Evolutionary conservation across 2,329 filamentous ascomycete genomes (phyloP), one percentile per base, ranked within the genome.

Genomic region (Teratosphaeria epicoccoides): DNA sequence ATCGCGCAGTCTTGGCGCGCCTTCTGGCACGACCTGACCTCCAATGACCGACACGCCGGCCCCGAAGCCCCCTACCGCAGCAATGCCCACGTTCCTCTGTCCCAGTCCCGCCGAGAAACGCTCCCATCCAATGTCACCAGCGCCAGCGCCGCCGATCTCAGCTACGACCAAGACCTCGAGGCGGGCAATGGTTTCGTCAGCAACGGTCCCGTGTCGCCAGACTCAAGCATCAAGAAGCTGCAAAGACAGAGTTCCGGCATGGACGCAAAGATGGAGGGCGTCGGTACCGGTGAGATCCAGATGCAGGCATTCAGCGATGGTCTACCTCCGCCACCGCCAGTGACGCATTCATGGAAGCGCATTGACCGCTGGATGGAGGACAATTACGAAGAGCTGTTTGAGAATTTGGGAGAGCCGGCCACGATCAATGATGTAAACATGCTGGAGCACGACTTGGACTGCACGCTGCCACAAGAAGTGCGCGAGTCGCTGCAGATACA

Each of bases 241-340:
- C 60, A 63, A 49, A 79, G 79, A 57, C 71, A 80, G 61, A 52
- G 50, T 43, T 58, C 61, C 1, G 61, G 54, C 9, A 57, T 60
- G 55, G 59, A 59, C 51, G 51, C 80, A 82, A 59, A 74, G 79
- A 81, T 86, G 61, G 87, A 93, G 66, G 82, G 82, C 53, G 79
- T 83, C 59, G 82, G 72, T 73, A 81, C 73, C 4, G 87, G 87
- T 58, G 91, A 96, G 69, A 95, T 98, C 56, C 91, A 86, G 61
- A 93, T 98, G 88, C 93, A 96, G 72, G 86, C 86, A 56, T 98
- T 98, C 72, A 83, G 85, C 63, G 90, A 96, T 60, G 93, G 93
- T 51, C 79, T 88, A 23, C 90, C 93, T 2, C 93, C 93, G 2
- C 82, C 93, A 6, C 93, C 93, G 2, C 89, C 93, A 6, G 83